Evolutionary conservation across 2,329 filamentous ascomycete genomes (phyloP).

Genomic region (Truncatella angustata): DNA sequence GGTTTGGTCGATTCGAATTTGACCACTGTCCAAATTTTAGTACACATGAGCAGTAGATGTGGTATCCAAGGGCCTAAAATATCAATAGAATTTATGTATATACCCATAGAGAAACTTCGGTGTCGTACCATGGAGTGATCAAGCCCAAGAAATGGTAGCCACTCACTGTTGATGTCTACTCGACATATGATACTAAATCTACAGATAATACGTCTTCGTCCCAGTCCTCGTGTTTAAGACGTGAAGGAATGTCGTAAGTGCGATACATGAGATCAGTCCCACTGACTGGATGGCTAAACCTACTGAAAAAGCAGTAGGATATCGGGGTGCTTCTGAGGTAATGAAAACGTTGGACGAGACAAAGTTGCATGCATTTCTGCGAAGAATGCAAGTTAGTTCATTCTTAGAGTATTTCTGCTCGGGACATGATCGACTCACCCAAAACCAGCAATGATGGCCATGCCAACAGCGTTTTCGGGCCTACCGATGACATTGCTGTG

Average conservation of each 20-base stretch:
- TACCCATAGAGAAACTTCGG: too few species aligned
- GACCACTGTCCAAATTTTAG: neutral
- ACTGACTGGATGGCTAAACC: neutral
- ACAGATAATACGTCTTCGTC: conserved; percentile 1
- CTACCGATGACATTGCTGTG: conserved; percentile 1
- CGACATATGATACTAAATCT: neutral
- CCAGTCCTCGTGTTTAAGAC: neutral
- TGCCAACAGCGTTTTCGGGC: conserved; percentile 3
- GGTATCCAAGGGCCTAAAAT: too few species aligned
- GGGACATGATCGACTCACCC: neutral
- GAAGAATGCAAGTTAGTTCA: too few species aligned
- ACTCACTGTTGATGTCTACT: too few species aligned
- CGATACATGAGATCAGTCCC: neutral
- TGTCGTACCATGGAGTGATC: too few species aligned
- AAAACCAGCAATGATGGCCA: conserved; percentile 3
- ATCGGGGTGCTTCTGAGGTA: neutral
- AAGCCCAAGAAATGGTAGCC: too few species aligned
- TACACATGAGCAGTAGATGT: neutral
- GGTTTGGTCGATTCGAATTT: neutral
- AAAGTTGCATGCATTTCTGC: conserved; percentile 4
- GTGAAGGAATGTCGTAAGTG: neutral
- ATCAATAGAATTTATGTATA: too few species aligned
- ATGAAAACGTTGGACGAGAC: conserved; percentile 4
- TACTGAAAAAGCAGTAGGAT: neutral
- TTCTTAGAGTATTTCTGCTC: too few species aligned